Evolutionary conservation across 352 stramenopile genomes (phyloP), one percentile per base, ranked within the genome.

Genomic region (Phytophthora vignae): DNA sequence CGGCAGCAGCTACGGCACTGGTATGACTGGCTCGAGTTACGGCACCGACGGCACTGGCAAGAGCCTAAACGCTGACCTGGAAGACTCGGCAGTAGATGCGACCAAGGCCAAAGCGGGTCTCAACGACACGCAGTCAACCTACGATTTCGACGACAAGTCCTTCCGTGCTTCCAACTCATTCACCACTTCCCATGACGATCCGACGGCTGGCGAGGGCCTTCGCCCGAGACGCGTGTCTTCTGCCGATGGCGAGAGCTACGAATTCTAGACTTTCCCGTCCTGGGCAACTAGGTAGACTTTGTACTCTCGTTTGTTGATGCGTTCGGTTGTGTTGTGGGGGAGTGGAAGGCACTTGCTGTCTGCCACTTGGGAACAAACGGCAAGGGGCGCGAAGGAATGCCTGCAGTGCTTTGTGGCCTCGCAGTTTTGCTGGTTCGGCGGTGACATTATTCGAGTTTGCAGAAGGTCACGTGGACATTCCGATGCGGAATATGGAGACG

Each of bases 161-260:
- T 80, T 67, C 60, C 55, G 68, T 36, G 64, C 60, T n/a, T 74
- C 62, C 12, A 58, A 74, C 61, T 84, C 77, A 17, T 80, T 76
- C 27, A 63, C 65, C 22, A 65, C 72, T 21, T 81, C 74, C 22
- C 57, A 79, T 19, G 73, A 80, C 42, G 15, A 72, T 21, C 42
- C 56, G 17, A 67, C 58, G 31, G 19, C 60, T 17, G 64, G 46
- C 60, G 46, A 74, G 21, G 58, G 60, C 4, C 29, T 72, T 54
- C 78, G 80, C 38, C 66, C 79, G 21, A 65, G 52, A 63, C 78
- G 82, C 54, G 85, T 80, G 29, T 79, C 82, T 50, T 90, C 82
- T 55, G 68, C 72, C 25, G 82, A 89, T 54, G 85, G 83, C 29
- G 82, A 90, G 69, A 89, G 76, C 64, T 93, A 93, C 73, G 85